Percentiles rank a stretch among this genome's conserved stretches.
These are phyloP conservation scores for Ocimum tenuiflorum DNA, from an alignment of 257 asterid species.

Conservation along the genomic window DNA sequence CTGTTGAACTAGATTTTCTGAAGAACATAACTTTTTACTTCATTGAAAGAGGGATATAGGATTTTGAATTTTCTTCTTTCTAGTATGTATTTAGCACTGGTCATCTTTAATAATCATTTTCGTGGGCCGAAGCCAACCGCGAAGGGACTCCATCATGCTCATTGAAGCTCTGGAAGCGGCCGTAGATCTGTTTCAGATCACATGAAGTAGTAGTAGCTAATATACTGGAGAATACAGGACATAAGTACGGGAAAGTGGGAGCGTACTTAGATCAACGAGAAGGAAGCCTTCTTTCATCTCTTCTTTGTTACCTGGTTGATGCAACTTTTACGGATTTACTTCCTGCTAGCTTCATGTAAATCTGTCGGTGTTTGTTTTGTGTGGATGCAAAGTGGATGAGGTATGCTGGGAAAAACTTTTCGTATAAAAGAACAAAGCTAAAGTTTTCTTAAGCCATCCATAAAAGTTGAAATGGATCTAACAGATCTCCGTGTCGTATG, in stretches of 20 bases:
- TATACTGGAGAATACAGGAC: no score
- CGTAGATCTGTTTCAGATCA: no score
- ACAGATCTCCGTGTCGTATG: constrained; percentile 10
- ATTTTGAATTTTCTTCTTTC: not conserved
- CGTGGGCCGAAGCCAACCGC: no score
- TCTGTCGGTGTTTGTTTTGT: not conserved
- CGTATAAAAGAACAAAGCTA: not conserved
- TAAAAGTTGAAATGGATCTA: constrained; percentile 22
- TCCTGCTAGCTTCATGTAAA: not conserved
- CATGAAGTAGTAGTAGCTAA: no score
- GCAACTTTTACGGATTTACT: not conserved
- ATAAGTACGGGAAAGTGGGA: no score
- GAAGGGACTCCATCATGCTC: no score
- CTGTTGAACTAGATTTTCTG: not conserved
- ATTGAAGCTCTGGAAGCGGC: no score
- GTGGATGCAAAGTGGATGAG: not conserved
- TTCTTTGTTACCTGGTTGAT: not conserved
- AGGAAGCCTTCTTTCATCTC: no score
- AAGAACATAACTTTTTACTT: not conserved
- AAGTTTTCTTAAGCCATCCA: not conserved
- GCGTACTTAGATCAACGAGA: no score
- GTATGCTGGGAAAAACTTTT: no score
- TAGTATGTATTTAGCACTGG: not conserved
- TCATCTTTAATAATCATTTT: not conserved
- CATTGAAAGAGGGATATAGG: not conserved